These are phyloP conservation scores for Conticribra weissflogii DNA, from an alignment of 108 stramenopile genomes.

Conservation along the genomic window DNA sequence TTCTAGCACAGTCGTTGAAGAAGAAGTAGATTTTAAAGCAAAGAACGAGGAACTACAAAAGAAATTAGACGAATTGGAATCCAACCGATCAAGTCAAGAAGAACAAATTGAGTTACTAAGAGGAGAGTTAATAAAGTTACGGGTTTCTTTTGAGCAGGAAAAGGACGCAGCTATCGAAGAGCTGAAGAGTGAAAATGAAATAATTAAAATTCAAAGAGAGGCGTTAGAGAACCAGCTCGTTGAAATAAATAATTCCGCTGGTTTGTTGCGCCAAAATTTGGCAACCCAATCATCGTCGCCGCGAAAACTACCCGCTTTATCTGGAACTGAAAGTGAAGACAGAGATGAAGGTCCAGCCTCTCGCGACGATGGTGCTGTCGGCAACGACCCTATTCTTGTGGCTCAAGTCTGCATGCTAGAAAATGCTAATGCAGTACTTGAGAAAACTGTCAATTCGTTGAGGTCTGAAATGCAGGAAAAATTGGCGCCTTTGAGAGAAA, in stretches of 20 bases:
- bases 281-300: not conserved
- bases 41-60: conserved; percentile 18
- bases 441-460: conserved; percentile 24
- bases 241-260: conserved; percentile 44
- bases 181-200: conserved; percentile 31
- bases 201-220: conserved; percentile 29
- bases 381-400: conserved; percentile 37
- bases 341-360: not conserved
- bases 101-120: conserved; percentile 44
- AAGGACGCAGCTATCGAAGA: conserved; percentile 28
- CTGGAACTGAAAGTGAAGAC: not conserved
- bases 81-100: conserved; percentile 28
- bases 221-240: conserved; percentile 43
- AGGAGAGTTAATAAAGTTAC: conserved; percentile 25
- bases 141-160: conserved; percentile 36
- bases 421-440: conserved; percentile 42
- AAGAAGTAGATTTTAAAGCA: conserved; percentile 15
- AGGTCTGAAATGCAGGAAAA: conserved; percentile 37
- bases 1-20: conserved; percentile 8
- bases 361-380: conserved; percentile 1
- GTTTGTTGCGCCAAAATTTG: conserved; percentile 17
- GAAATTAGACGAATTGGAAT: conserved; percentile 20
- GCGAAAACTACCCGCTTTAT: not conserved
- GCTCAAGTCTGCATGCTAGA: conserved; percentile 48
- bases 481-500: conserved; percentile 23